Percentiles rank a stretch among this genome's conserved stretches.
These are phyloP conservation scores for Nicotiana rustica DNA, from an alignment of 305 asterid genomes.

Conservation along the genomic window DNA sequence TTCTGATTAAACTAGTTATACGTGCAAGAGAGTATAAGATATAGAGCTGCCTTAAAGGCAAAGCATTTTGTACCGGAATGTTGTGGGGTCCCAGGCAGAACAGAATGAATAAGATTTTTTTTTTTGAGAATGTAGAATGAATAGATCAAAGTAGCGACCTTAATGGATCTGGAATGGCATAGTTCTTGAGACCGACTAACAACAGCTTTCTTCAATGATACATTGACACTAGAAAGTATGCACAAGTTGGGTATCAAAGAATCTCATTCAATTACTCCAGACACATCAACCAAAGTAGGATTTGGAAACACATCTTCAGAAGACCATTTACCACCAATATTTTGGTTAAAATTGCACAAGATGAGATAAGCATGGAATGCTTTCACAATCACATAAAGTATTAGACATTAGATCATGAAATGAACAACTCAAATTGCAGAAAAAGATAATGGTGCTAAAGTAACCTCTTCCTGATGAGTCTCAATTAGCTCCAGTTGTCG, in stretches of 20 bases:
- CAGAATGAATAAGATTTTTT: conserved; percentile 18
- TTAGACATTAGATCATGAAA: conserved; percentile 27
- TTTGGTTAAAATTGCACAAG: conserved; percentile 18
- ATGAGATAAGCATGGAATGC: conserved; percentile 1
- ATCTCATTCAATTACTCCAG: conserved; percentile 20
- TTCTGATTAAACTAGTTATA: conserved; percentile 1
- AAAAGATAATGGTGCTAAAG: conserved; percentile 7
- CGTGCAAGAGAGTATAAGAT: not conserved
- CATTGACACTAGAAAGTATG: conserved; percentile 12
- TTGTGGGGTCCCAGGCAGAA: not conserved
- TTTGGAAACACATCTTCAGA: not conserved
- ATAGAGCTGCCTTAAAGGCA: not conserved
- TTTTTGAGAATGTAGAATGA: not conserved
- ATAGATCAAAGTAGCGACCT: conserved; percentile 9
- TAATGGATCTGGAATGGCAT: conserved; percentile 8
- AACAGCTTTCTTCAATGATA: conserved; percentile 19
- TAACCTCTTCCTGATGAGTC: conserved; percentile 98
- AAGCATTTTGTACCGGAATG: not conserved
- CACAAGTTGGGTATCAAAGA: conserved; percentile 21
- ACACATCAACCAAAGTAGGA: conserved; percentile 19
- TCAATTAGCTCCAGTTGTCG: conserved; percentile 91
- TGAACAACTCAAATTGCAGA: conserved; percentile 17
- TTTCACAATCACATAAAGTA: conserved; percentile 18
- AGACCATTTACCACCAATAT: not conserved
- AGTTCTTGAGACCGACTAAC: not conserved